Conservation (phyloP, 371 early-diverging fungal species). For the Mortierella sp. region DNA sequence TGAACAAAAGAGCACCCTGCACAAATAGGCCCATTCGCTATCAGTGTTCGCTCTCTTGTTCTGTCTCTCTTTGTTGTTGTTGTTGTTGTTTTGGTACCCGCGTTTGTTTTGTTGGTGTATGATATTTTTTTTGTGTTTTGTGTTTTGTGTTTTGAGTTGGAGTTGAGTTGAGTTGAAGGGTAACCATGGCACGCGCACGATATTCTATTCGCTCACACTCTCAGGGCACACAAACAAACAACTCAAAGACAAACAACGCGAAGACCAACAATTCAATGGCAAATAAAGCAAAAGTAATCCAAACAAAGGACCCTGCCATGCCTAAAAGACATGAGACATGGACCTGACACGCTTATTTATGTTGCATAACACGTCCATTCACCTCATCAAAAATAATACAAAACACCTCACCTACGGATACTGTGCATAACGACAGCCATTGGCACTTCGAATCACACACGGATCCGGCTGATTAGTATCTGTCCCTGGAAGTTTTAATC, state of each 20-base stretch:
- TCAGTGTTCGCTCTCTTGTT: not conserved
- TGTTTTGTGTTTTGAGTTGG: not conserved
- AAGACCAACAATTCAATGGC: not conserved
- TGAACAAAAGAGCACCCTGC: conserved; percentile 5
- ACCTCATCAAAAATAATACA: not conserved
- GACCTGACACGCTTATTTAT: not conserved
- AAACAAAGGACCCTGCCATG: not conserved
- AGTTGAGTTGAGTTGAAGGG: not conserved
- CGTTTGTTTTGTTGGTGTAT: not conserved
- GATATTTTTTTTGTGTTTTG: not conserved
- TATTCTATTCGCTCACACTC: not conserved
- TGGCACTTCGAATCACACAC: not conserved
- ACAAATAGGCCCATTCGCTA: not conserved
- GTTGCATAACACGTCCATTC: not conserved
- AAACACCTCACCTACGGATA: not conserved
- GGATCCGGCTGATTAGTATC: conserved; percentile 8
- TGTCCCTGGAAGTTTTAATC: not conserved
- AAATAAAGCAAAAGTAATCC: not conserved
- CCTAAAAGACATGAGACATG: not conserved
- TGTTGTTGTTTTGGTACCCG: too few species aligned
- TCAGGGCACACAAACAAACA: not conserved
- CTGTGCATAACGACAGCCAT: not conserved
- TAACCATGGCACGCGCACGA: conserved; percentile 12
- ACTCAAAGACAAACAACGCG: not conserved
- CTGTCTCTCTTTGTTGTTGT: not conserved